phyloP scores from a whole-genome alignment of 1,284 basidiomycete species.

The Tetrapyrgos nigripes region DNA sequence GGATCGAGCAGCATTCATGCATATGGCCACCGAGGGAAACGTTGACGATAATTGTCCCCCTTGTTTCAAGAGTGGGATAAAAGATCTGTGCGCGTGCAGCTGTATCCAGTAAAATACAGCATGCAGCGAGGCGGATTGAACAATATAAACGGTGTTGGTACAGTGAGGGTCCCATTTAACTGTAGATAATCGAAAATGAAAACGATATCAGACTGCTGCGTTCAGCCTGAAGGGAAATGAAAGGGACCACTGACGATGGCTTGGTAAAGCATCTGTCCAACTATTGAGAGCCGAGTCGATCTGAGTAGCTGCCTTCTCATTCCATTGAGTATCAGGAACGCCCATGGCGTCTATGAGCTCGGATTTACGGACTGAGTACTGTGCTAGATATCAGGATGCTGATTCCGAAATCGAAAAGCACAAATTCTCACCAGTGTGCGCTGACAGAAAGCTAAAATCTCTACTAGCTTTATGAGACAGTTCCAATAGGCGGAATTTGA shows the following conservation, averaged over 20 bases:
- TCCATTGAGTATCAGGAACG: constrained; percentile 49
- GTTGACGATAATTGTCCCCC: constrained; percentile 33
- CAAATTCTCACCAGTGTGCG: constrained; percentile 6
- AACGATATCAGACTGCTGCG: neutral
- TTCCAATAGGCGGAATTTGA: constrained; percentile 11
- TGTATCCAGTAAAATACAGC: constrained; percentile 65
- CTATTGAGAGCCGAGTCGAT: constrained; percentile 62
- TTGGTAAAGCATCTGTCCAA: constrained; percentile 65
- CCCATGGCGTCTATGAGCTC: constrained; percentile 44
- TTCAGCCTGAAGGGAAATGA: neutral
- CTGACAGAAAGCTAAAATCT: neutral
- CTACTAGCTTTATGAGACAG: constrained; percentile 5
- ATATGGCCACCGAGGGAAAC: constrained; percentile 32
- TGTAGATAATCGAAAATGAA: too few relatives aligned
- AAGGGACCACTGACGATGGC: constrained; percentile 47
- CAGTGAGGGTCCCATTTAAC: constrained; percentile 70
- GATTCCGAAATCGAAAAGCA: too few relatives aligned
- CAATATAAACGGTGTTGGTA: constrained; percentile 54
- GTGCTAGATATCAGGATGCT: neutral
- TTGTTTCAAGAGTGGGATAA: constrained; percentile 52
- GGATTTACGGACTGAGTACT: constrained; percentile 66
- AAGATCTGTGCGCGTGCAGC: constrained; percentile 64
- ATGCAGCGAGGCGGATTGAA: constrained; percentile 67
- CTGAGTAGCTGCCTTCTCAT: constrained; percentile 59
- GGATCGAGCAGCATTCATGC: constrained; percentile 47